A percentile compares a stretch with the other conserved stretches of the same genome.
Evolutionary conservation across 805 yeast species (phyloP).

Genomic region (Wickerhamomyces silvicola): DNA sequence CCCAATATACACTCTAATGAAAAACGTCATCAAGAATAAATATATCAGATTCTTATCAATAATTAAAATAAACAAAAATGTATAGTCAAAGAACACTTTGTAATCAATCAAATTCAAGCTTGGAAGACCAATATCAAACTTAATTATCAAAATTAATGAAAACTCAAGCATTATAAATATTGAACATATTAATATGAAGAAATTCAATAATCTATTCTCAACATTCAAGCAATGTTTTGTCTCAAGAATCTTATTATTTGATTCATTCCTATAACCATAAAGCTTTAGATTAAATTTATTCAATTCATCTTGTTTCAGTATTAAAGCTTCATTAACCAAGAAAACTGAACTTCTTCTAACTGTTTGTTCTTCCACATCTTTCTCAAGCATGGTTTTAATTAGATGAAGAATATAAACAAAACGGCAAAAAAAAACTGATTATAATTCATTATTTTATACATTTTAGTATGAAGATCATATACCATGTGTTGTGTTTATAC

Average conservation of each 20-base stretch:
- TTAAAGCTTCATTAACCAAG: background rate
- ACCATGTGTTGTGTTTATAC: no score
- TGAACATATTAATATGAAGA: constrained; percentile 12
- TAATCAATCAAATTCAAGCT: constrained; percentile 4
- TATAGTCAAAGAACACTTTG: constrained; percentile 10
- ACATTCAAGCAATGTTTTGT: constrained; percentile 15
- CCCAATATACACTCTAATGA: constrained; percentile 16
- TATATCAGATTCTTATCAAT: constrained; percentile 14
- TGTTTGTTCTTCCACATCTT: background rate
- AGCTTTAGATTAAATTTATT: background rate
- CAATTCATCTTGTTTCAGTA: constrained; percentile 1
- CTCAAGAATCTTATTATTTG: constrained; percentile 1
- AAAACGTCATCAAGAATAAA: constrained; percentile 12
- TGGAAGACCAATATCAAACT: constrained; percentile 13
- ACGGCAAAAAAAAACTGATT: no score
- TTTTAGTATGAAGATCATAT: no score
- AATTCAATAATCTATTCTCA: constrained; percentile 14
- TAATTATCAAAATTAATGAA: constrained; percentile 11
- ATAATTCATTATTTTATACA: no score
- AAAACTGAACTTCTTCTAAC: background rate
- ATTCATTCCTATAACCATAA: background rate
- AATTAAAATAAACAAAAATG: constrained; percentile 8
- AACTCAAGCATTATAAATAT: constrained; percentile 13
- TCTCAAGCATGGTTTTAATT: background rate
- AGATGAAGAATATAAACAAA: no score